phyloP scores from a whole-genome alignment of 441 rosid species.

The Kokia cookei region DNA sequence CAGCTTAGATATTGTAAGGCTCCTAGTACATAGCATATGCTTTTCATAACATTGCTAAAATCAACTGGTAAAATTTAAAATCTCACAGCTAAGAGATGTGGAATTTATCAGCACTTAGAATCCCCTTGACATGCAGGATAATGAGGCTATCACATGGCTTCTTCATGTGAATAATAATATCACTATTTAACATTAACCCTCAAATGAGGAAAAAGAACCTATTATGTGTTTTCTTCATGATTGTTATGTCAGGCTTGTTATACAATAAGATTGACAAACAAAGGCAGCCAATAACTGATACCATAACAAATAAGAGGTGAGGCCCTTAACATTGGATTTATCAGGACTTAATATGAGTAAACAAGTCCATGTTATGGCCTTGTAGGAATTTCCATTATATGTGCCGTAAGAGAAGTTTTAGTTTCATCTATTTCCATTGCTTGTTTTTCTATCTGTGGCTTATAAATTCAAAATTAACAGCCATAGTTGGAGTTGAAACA shows the following conservation, averaged over 20 bases:
- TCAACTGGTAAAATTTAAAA: background rate
- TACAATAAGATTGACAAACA: background rate
- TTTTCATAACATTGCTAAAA: background rate
- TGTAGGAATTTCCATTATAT: too few species aligned
- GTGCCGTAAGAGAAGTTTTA: background rate
- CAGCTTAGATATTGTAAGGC: background rate
- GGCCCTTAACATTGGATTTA: background rate
- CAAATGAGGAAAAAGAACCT: background rate
- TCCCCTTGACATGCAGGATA: background rate
- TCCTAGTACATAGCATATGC: background rate
- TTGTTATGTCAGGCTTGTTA: background rate
- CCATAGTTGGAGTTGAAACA: background rate
- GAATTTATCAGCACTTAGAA: background rate
- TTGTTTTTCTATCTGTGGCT: background rate
- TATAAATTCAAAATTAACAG: background rate
- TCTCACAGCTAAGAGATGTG: background rate
- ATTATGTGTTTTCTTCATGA: background rate
- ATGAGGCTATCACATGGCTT: background rate
- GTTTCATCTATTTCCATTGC: background rate
- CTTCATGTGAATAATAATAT: background rate
- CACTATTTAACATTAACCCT: background rate
- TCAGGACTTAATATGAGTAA: background rate
- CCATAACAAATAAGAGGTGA: background rate
- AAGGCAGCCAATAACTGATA: background rate
- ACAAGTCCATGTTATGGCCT: too few species aligned